A percentile compares a stretch with the other conserved stretches of the same genome.
Evolutionary conservation across 768 basidiomycete species (phyloP).

Genomic region (Rubroboletus satanas): DNA sequence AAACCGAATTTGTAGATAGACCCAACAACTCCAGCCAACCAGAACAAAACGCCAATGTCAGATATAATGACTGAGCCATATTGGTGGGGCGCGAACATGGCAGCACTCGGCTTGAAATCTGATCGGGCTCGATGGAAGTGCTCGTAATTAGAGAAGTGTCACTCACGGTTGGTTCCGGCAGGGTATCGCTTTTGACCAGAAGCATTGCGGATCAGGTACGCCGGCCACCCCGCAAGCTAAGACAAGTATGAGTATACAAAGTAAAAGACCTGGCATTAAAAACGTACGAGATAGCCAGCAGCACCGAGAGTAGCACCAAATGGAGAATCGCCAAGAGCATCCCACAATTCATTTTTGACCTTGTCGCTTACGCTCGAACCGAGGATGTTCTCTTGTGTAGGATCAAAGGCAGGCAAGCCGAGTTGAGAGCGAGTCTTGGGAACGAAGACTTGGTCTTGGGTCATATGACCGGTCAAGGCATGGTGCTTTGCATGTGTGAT

Average conservation of each 20-base stretch:
- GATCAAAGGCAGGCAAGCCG: slow-evolving; percentile 62
- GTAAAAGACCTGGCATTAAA: neutral
- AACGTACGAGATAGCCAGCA: slow-evolving; percentile 57
- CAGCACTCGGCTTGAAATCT: slow-evolving; percentile 76
- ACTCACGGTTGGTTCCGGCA: slow-evolving; percentile 70
- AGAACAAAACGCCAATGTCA: slow-evolving; percentile 75
- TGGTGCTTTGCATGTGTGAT: slow-evolving; percentile 95
- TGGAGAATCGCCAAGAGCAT: slow-evolving; percentile 90
- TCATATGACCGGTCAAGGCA: slow-evolving; percentile 90
- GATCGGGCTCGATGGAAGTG: neutral
- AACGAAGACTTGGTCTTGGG: slow-evolving; percentile 94
- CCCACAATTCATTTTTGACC: slow-evolving; percentile 70
- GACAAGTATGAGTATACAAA: neutral
- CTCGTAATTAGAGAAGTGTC: neutral
- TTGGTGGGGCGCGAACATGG: slow-evolving; percentile 86
- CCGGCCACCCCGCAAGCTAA: slow-evolving; percentile 80
- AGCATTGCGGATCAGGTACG: slow-evolving; percentile 78
- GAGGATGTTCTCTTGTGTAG: slow-evolving; percentile 57
- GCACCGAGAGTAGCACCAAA: slow-evolving; percentile 57
- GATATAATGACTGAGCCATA: slow-evolving; percentile 72
- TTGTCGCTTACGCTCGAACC: slow-evolving; percentile 65
- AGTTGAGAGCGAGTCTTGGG: slow-evolving; percentile 79
- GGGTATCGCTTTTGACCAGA: slow-evolving; percentile 86
- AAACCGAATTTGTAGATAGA: slow-evolving; percentile 64
- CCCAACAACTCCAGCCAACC: slow-evolving; percentile 55